Evolutionary conservation across 225 moss, liverwort and hornwort species (phyloP).

Genomic region (Polytrichum formosum): DNA sequence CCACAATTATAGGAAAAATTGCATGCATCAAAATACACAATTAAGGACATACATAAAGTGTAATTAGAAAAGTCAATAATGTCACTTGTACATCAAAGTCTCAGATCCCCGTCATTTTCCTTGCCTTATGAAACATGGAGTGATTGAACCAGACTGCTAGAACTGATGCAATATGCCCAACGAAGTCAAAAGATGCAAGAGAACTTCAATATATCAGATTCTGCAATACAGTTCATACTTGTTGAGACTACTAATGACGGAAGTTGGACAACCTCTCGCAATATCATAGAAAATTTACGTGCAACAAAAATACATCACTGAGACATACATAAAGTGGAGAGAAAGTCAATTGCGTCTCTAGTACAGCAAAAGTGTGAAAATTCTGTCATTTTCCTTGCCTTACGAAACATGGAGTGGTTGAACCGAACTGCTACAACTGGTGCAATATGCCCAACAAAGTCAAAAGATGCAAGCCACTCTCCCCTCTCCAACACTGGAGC

Average conservation of each 20-base stretch:
- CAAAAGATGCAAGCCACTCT: constrained; percentile 96
- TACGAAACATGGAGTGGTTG: constrained; percentile 96
- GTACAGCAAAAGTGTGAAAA: too few relatives aligned
- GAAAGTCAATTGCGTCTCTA: too few relatives aligned
- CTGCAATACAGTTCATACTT: background rate
- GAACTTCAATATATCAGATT: too few relatives aligned
- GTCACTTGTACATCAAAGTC: too few relatives aligned
- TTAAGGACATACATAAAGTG: too few relatives aligned
- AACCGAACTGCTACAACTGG: constrained; percentile 97
- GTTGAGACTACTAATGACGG: background rate
- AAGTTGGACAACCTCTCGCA: too few relatives aligned
- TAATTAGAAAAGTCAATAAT: too few relatives aligned
- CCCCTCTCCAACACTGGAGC: constrained; percentile 96
- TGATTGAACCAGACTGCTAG: constrained; percentile 95
- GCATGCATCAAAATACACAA: too few relatives aligned
- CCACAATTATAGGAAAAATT: too few relatives aligned
- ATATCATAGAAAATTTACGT: too few relatives aligned
- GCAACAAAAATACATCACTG: too few relatives aligned
- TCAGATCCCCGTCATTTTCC: background rate
- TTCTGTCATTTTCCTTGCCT: constrained; percentile 24
- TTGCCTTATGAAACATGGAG: constrained; percentile 82
- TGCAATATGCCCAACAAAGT: constrained; percentile 97
- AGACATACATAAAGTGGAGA: too few relatives aligned
- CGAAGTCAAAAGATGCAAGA: constrained; percentile 79
- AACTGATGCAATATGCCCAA: constrained; percentile 94